Percentiles rank a stretch among this genome's conserved stretches.
Conservation (phyloP, 225 moss, liverwort and hornwort genomes). For the Lunularia cruciata region DNA sequence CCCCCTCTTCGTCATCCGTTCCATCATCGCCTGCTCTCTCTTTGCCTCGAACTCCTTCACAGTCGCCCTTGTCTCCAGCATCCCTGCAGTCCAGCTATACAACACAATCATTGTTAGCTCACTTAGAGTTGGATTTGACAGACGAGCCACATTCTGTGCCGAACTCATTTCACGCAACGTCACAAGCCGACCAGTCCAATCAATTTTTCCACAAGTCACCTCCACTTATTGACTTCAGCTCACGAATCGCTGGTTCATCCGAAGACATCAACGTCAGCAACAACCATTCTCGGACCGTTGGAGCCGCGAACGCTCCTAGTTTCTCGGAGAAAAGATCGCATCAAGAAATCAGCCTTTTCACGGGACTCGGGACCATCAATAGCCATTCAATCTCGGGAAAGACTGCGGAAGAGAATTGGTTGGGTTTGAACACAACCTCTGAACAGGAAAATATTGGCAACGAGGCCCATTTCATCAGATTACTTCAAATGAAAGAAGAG, state of each 20-base stretch:
- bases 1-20: slow-evolving; percentile 31
- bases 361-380: slow-evolving; percentile 33
- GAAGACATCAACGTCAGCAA: background rate
- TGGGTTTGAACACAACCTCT: slow-evolving; percentile 15
- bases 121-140: slow-evolving; percentile 39
- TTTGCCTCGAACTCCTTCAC: slow-evolving; percentile 40
- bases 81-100: slow-evolving; percentile 31
- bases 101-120: slow-evolving; percentile 40
- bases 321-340: slow-evolving; percentile 8
- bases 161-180: slow-evolving; percentile 3
- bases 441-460: background rate
- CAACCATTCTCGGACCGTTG: background rate
- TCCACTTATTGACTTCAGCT: slow-evolving; percentile 33
- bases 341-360: slow-evolving; percentile 30
- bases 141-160: slow-evolving; percentile 30
- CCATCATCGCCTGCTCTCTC: slow-evolving; percentile 38
- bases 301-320: background rate
- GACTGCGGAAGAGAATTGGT: slow-evolving; percentile 28
- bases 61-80: slow-evolving; percentile 30
- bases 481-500: background rate
- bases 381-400: slow-evolving; percentile 16
- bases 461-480: background rate
- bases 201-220: slow-evolving; percentile 23
- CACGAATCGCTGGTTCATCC: slow-evolving; percentile 16
- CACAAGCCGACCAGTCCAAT: background rate